Conservation (phyloP, 2,329 filamentous ascomycete species). For the Diplocarpon mali region DNA sequence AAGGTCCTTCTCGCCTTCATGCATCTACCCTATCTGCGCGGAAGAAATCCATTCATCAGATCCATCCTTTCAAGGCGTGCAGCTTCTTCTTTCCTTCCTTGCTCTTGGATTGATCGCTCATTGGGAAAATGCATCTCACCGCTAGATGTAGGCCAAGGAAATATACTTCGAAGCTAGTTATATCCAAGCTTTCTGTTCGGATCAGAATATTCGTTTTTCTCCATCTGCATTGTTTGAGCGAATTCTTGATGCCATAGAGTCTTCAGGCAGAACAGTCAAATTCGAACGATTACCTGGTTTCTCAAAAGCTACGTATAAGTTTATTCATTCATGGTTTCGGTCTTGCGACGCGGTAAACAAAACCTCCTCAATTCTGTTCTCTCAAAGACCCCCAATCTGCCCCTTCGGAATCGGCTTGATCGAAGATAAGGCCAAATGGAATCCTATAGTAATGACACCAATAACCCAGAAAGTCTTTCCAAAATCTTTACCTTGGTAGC, state of each 20-base stretch:
- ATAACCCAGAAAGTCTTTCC: constrained; percentile 70
- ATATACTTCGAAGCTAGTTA: too few relatives aligned
- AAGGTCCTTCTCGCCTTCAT: not conserved
- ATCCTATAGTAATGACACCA: constrained; percentile 59
- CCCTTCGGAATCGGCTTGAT: constrained; percentile 46
- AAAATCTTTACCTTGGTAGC: constrained; percentile 61
- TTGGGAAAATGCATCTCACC: not conserved
- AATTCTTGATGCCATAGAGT: too few relatives aligned
- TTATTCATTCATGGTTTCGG: too few relatives aligned
- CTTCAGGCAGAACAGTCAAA: too few relatives aligned
- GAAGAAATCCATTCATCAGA: not conserved
- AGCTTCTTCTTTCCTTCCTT: not conserved
- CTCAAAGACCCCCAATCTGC: constrained; percentile 34
- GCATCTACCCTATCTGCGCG: too few relatives aligned
- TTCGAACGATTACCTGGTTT: too few relatives aligned
- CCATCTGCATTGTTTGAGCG: too few relatives aligned
- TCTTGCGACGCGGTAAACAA: not conserved
- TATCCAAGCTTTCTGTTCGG: too few relatives aligned
- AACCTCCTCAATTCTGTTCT: not conserved
- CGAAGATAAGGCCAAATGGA: constrained; percentile 58
- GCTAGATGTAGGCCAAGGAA: not conserved
- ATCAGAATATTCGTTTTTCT: too few relatives aligned
- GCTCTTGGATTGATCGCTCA: not conserved
- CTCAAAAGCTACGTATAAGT: too few relatives aligned
- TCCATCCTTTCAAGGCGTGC: not conserved